Evolutionary conservation across 192 early-diverging fungal species (phyloP).

Genomic region (Ambispora gerdemannii): DNA sequence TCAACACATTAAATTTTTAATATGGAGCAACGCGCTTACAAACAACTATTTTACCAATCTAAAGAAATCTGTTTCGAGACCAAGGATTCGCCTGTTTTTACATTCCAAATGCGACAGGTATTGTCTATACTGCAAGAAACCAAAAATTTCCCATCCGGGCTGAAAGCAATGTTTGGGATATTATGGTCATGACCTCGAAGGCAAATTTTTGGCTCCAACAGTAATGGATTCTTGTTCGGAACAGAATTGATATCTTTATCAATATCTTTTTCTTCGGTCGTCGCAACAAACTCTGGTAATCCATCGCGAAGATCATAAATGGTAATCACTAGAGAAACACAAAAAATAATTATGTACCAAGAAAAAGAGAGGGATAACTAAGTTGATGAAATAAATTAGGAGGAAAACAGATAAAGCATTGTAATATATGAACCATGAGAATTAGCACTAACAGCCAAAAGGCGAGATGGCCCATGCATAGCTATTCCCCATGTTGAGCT

Average conservation of each 20-base stretch:
- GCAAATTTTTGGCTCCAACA: slow-evolving; percentile 29
- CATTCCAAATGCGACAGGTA: slow-evolving; percentile 50
- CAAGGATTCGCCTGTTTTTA: slow-evolving; percentile 8
- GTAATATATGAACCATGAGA: slow-evolving; percentile 35
- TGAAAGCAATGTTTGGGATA: slow-evolving; percentile 58
- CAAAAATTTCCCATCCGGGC: slow-evolving; percentile 50
- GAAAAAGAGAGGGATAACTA: no score
- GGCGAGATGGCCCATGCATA: slow-evolving; percentile 45
- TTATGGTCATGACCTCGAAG: slow-evolving; percentile 59
- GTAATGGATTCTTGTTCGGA: no score
- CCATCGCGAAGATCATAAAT: no score
- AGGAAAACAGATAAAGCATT: slow-evolving; percentile 16
- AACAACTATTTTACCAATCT: neutral
- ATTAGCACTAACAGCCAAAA: slow-evolving; percentile 58
- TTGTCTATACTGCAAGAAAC: slow-evolving; percentile 55
- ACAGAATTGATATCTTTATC: no score
- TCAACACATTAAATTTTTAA: no score
- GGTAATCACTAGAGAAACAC: no score
- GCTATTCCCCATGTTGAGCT: slow-evolving; percentile 60
- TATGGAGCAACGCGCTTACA: no score
- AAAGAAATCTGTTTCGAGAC: neutral
- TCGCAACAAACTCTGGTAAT: no score
- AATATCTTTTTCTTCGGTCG: no score
- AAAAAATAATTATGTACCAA: no score
- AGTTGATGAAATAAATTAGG: no score